Evolutionary conservation across 495 filamentous ascomycete genomes (phyloP).

Genomic region (Aspergillus panamensis): DNA sequence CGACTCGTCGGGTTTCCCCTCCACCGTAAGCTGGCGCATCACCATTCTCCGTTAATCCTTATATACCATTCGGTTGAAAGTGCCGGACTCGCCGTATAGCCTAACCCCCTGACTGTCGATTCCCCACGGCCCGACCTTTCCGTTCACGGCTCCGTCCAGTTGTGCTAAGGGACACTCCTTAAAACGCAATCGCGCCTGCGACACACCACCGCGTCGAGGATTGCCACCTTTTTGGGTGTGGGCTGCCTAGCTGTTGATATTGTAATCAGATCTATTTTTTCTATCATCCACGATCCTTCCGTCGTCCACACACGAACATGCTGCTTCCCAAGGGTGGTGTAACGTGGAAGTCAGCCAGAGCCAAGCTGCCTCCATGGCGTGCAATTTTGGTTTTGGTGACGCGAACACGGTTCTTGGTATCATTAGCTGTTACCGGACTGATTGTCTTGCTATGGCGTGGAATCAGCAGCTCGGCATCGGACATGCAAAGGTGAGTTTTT

Average conservation of each 20-base stretch:
- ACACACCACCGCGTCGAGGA: constrained; percentile 14
- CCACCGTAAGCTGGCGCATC: constrained; percentile 4
- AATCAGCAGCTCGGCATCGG: constrained; percentile 71
- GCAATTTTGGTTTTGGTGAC: constrained; percentile 74
- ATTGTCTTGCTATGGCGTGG: constrained; percentile 88
- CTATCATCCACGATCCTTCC: constrained; percentile 7
- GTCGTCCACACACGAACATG: constrained; percentile 41
- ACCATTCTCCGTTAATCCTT: background rate
- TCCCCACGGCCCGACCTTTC: background rate
- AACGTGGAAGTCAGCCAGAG: constrained; percentile 86
- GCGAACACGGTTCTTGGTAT: constrained; percentile 73
- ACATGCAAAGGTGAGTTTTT: constrained; percentile 78
- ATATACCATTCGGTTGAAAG: background rate
- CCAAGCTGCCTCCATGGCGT: constrained; percentile 76
- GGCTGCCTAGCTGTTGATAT: background rate
- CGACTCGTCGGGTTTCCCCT: constrained; percentile 9
- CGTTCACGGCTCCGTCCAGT: constrained; percentile 5
- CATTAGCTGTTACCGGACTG: constrained; percentile 66
- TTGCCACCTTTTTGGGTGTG: constrained; percentile 21
- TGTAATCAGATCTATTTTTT: constrained; percentile 8
- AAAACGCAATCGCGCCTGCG: constrained; percentile 1
- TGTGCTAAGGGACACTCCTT: constrained; percentile 9
- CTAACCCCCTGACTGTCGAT: background rate
- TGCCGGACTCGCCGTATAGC: background rate
- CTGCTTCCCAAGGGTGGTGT: constrained; percentile 84